Conservation (phyloP, 495 filamentous ascomycete genomes). For the Cenococcum geophilum region DNA sequence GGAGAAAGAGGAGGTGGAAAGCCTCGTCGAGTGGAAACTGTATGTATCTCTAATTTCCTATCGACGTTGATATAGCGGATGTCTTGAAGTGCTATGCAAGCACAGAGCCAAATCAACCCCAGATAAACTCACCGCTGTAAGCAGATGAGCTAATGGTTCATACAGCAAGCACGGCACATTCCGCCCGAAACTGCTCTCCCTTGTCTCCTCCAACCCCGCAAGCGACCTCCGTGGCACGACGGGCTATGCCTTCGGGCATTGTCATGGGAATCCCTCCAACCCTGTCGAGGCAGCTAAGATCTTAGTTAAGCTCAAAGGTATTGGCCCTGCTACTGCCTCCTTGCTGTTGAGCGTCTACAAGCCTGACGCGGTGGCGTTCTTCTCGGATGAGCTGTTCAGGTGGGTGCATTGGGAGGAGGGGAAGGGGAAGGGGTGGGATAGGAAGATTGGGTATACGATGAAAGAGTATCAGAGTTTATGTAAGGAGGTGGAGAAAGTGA, state of each 20-base stretch:
- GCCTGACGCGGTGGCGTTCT: constrained; percentile 58
- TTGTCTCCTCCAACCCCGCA: constrained; percentile 56
- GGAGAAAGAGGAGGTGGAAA: constrained; percentile 28
- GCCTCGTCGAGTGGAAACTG: constrained; percentile 73
- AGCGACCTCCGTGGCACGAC: constrained; percentile 43
- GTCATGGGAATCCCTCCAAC: not conserved
- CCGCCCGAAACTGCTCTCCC: constrained; percentile 60
- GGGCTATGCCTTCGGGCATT: constrained; percentile 41
- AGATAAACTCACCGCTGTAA: not conserved
- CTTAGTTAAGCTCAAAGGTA: constrained; percentile 53
- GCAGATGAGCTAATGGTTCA: not conserved
- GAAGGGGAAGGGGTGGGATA: constrained; percentile 40
- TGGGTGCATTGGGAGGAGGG: constrained; percentile 51
- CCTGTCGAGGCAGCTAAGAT: constrained; percentile 39
- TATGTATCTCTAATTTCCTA: constrained; percentile 38
- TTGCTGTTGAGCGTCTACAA: constrained; percentile 59
- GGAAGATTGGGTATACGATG: constrained; percentile 57
- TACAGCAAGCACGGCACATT: constrained; percentile 57
- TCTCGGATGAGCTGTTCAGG: constrained; percentile 67
- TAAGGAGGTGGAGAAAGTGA: constrained; percentile 42
- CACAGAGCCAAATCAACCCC: too few relatives aligned
- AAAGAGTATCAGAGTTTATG: constrained; percentile 57
- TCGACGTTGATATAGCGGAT: too few relatives aligned
- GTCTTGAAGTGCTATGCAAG: too few relatives aligned
- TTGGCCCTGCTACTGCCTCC: constrained; percentile 69